Evolutionary conservation across 169 alveolate genomes (phyloP), one percentile per base, ranked within the genome.

Genomic region (Plasmodium relictum): DNA sequence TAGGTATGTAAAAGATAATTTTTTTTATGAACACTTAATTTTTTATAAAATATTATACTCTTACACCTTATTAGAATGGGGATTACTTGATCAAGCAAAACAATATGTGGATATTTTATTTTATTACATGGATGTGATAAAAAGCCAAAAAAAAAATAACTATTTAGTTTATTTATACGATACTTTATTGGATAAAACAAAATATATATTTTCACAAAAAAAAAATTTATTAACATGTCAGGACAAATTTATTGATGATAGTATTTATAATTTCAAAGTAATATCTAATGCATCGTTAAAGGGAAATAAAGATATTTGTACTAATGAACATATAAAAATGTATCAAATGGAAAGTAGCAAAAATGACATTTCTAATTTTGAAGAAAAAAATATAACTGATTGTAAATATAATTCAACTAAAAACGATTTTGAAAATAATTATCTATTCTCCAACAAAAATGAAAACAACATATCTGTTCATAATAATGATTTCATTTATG

Each of bases 71-170:
- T 52, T 85, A 44, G 91, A 85, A 24, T 56, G 22, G n/a, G 91
- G 91, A 16, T 20, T 85, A 7, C 71, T 85, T 26, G 48, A 16
- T 0, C 85, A 70, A 50, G 91, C 91, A 24, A 54, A 65, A 70
- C 69, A 58, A 31, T 85, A 85, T 10, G 44, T 85, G 41, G 74
- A 85, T 8, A 69, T 85, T 10, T 26, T 70, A 58, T 44, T 37
- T 62, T 85, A 85, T 39, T 85, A 85, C 22, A 73, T 85, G 20
- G 91, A 85, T 85, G 91, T 85, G 31, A 85, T 85, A 14, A 56
- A 62, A 70, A 85, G 86, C 7, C 59, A 74, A n/a, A 80, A 80
- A 68, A 85, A 85, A 39, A 85, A 70, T 63, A 6, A 58, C 16
- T 12, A 58, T n/a, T 24, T 59, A 16, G 61, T 70, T n/a, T 68